Evolutionary conservation across 2,329 filamentous ascomycete genomes (phyloP).

Genomic region (Penicillium sp.): DNA sequence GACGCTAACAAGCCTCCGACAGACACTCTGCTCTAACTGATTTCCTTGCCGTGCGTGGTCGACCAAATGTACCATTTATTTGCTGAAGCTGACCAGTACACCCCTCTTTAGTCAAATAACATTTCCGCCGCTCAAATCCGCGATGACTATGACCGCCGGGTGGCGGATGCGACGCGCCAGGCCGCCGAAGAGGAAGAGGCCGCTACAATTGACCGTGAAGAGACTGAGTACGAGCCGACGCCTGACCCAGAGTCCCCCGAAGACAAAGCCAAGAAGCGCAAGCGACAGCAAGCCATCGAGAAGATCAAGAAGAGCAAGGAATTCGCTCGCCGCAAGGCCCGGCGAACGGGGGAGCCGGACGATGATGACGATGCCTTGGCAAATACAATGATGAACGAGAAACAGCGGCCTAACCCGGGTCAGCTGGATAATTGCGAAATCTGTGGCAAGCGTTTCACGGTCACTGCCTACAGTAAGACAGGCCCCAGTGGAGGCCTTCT

Average conservation of each 20-base stretch:
- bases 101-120: constrained; percentile 54
- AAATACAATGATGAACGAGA: constrained; percentile 56
- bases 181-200: constrained; percentile 26
- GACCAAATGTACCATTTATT: not conserved
- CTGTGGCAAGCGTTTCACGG: constrained; percentile 85
- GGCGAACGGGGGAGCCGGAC: constrained; percentile 42
- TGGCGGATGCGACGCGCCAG: constrained; percentile 49
- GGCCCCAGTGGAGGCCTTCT: constrained; percentile 83
- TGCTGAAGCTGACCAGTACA: not conserved
- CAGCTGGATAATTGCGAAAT: constrained; percentile 86
- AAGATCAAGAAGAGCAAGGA: constrained; percentile 54
- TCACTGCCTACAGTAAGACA: constrained; percentile 82
- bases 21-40: constrained; percentile 66
- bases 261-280: constrained; percentile 54
- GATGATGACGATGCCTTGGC: constrained; percentile 48
- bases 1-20: constrained; percentile 15
- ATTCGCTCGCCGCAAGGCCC: constrained; percentile 46
- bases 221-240: constrained; percentile 38
- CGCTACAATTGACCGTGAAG: constrained; percentile 31
- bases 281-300: constrained; percentile 51
- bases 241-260: constrained; percentile 22
- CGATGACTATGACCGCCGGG: constrained; percentile 56
- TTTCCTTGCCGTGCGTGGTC: constrained; percentile 58
- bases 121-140: constrained; percentile 64
- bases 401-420: constrained; percentile 64